These are phyloP conservation scores for Sclerotinia glacialis DNA, from an alignment of 2,329 filamentous ascomycete species.

Conservation along the genomic window DNA sequence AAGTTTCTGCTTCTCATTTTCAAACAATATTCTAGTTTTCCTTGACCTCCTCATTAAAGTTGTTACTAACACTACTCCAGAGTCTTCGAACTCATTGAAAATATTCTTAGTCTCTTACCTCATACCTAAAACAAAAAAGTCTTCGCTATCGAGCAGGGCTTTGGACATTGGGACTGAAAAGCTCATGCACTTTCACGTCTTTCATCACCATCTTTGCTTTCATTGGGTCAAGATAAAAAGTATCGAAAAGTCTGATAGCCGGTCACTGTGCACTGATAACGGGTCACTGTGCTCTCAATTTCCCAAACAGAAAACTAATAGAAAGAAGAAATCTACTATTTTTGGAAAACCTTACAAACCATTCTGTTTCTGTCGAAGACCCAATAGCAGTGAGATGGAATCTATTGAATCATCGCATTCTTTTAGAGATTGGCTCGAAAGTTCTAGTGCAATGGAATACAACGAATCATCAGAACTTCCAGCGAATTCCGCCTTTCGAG, in stretches of 20 bases:
- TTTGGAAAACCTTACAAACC: neutral
- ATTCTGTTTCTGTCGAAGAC: neutral
- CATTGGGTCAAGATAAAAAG: conserved; percentile 5
- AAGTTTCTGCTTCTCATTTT: no score
- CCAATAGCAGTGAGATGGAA: neutral
- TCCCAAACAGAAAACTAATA: neutral
- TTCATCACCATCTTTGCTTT: neutral
- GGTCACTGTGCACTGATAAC: neutral
- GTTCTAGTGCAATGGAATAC: no score
- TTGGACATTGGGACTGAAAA: neutral
- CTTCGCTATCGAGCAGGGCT: neutral
- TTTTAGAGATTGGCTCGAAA: no score
- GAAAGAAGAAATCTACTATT: neutral
- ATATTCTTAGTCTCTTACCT: neutral
- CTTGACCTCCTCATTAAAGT: neutral
- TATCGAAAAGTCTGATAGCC: neutral
- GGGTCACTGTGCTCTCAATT: neutral
- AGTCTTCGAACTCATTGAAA: neutral
- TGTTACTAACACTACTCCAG: neutral
- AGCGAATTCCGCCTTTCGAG: neutral
- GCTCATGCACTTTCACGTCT: neutral
- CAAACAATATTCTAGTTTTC: neutral
- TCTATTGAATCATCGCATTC: no score
- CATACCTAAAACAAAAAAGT: neutral
- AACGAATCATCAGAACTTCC: neutral